These are phyloP conservation scores for Arabis alpina DNA, from an alignment of 345 rosid genomes.

Conservation along the genomic window DNA sequence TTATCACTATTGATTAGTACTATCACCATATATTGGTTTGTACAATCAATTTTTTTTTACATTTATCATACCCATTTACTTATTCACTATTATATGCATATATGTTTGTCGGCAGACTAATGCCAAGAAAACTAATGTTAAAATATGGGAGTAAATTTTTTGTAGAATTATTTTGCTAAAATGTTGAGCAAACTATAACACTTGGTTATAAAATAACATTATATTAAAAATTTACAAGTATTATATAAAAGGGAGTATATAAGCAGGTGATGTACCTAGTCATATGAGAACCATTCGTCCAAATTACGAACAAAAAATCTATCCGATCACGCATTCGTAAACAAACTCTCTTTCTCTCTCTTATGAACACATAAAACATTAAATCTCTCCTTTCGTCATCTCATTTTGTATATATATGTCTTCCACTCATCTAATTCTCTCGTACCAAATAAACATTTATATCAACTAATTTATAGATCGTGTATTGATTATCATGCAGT, in stretches of 20 bases:
- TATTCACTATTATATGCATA: too few species aligned
- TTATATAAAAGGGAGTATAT: slow-evolving; percentile 12
- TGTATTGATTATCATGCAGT: slow-evolving; percentile 11
- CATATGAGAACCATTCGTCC: slow-evolving; percentile 22
- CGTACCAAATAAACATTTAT: too few species aligned
- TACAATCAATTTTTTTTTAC: too few species aligned
- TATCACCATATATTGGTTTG: too few species aligned
- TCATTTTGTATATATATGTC: slow-evolving; percentile 3
- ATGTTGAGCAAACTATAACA: not conserved
- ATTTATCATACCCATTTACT: too few species aligned
- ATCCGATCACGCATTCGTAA: not conserved
- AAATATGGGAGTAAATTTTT: not conserved
- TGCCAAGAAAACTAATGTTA: not conserved
- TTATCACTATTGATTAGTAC: too few species aligned
- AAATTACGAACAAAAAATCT: not conserved
- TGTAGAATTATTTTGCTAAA: not conserved
- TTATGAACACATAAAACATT: slow-evolving; percentile 16
- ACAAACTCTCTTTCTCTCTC: slow-evolving; percentile 14
- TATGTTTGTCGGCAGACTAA: not conserved
- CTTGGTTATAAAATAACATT: not conserved
- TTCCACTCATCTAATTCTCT: too few species aligned
- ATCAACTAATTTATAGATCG: not conserved
- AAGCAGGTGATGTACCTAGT: slow-evolving; percentile 2
- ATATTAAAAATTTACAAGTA: not conserved
- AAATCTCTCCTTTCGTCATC: not conserved